These are phyloP conservation scores for Heliamphora pulchella DNA, from an alignment of 179 eudicot species.

Conservation along the genomic window DNA sequence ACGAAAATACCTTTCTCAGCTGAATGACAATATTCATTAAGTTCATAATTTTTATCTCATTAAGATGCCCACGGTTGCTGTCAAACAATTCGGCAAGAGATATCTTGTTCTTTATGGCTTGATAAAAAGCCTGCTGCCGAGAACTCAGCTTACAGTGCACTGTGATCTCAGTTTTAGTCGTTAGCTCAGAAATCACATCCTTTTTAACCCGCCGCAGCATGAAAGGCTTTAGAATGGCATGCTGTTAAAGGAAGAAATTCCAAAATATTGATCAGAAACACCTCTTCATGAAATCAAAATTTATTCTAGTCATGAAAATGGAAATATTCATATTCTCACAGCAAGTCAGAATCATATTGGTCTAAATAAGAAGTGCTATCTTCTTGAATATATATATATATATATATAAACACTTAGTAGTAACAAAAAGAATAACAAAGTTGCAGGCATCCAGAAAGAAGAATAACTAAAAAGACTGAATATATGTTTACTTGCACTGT, in stretches of 20 bases:
- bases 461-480: neutral
- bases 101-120: conserved; percentile 96
- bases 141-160: conserved; percentile 98
- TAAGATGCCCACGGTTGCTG: conserved; percentile 79
- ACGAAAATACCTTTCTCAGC: conserved; percentile 68
- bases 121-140: conserved; percentile 93
- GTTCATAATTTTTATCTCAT: conserved; percentile 80
- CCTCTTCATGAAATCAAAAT: neutral
- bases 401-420: too few relatives aligned
- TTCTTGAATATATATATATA: too few relatives aligned
- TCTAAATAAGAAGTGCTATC: neutral
- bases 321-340: neutral
- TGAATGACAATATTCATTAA: conserved; percentile 98
- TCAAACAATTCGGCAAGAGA: conserved; percentile 92
- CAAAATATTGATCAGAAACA: conserved; percentile 13
- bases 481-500: neutral
- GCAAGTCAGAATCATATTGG: neutral
- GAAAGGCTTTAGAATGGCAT: conserved; percentile 94
- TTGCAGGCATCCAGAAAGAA: neutral
- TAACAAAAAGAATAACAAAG: neutral
- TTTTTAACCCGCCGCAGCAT: conserved; percentile 96
- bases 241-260: conserved; percentile 41
- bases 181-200: conserved; percentile 88
- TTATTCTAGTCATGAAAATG: neutral
- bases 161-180: conserved; percentile 77